Evolutionary conservation across 306 rosid genomes (phyloP), one percentile per base, ranked within the genome.

Genomic region (Sindora glabra): DNA sequence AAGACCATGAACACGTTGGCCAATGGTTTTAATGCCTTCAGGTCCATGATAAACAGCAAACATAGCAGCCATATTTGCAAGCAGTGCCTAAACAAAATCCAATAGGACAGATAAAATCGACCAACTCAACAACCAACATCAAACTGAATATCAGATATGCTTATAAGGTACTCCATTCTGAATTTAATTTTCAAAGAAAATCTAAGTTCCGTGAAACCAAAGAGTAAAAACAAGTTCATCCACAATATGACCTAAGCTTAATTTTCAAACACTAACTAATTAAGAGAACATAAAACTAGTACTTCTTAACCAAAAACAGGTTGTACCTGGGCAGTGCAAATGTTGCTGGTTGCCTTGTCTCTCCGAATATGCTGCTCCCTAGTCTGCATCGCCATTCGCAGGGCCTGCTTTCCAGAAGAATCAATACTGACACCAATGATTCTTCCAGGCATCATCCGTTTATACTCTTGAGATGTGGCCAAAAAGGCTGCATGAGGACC

Each of bases 1-100:
- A 61, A 94, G 99, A 71, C 97, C 97, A 71, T 94, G 99, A 71
- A 79, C 95, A 59, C 99, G 77, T 44, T 84, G 80, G 5, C 83
- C 88, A 17, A 94, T 94, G 61, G 73, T 56, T 61, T 94, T 89
- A 67, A 94, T 95, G 59, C 99, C 99, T 74, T 79, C 89, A 11
- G 99, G 97, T 75, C 99, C 99, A 59, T 94, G 99, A 71, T 94
- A 94, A 45, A 94, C 97, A 18, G 99, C 99, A 67, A 68, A 94
- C 99, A 94, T 86, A 56, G 99, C 97, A 73, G 99, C 91, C 99
- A 94, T 94, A 83, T 94, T 94, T 63, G 99, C 99, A 70, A 94
- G 97, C 54, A 94, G 73, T 12, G 99, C 99, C 99, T 94, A 34
- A 34, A 10, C 2, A 34, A n/a, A 10, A 34, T 3, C 12, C 9